Evolutionary conservation across 2,329 filamentous ascomycete species (phyloP).

Genomic region (Aspergillus viridinutans): DNA sequence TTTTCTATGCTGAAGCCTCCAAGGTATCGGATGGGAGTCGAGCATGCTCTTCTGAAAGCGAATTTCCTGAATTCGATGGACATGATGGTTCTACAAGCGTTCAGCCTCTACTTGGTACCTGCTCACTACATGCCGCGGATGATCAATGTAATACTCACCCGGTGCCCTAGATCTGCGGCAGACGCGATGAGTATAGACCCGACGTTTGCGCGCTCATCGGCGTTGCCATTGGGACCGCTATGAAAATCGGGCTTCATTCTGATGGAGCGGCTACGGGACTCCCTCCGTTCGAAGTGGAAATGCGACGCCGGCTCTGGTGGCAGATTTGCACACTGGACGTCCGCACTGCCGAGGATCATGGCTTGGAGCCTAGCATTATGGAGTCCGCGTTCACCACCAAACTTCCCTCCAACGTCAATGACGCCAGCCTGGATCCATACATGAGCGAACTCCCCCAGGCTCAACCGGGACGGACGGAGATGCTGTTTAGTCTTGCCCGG

Average conservation of each 20-base stretch:
- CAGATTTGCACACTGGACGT: constrained; percentile 19
- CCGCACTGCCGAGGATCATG: constrained; percentile 13
- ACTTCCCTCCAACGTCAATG: constrained; percentile 12
- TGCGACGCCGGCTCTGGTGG: constrained; percentile 22
- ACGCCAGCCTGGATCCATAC: constrained; percentile 9
- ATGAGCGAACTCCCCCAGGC: constrained; percentile 5
- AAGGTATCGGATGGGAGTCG: constrained; percentile 17
- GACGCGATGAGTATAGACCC: constrained; percentile 10
- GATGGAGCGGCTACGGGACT: constrained; percentile 2
- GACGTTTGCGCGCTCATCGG: constrained; percentile 8
- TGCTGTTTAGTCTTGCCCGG: constrained; percentile 20
- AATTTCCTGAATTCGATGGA: constrained; percentile 10
- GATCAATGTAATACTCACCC: background rate
- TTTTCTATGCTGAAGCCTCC: background rate
- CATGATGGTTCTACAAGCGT: constrained; percentile 16
- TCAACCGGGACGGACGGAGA: constrained; percentile 16
- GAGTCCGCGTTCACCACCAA: constrained; percentile 9
- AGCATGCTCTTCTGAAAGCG: constrained; percentile 10
- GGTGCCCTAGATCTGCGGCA: constrained; percentile 10
- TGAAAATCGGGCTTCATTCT: constrained; percentile 12
- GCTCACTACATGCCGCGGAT: fast-evolving
- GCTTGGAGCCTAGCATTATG: constrained; percentile 7
- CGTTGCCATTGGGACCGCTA: constrained; percentile 9
- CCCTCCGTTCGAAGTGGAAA: constrained; percentile 16
- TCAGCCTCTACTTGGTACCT: constrained; percentile 18